phyloP scores from a whole-genome alignment of 352 stramenopile species.

The Globisporangium lucens region DNA sequence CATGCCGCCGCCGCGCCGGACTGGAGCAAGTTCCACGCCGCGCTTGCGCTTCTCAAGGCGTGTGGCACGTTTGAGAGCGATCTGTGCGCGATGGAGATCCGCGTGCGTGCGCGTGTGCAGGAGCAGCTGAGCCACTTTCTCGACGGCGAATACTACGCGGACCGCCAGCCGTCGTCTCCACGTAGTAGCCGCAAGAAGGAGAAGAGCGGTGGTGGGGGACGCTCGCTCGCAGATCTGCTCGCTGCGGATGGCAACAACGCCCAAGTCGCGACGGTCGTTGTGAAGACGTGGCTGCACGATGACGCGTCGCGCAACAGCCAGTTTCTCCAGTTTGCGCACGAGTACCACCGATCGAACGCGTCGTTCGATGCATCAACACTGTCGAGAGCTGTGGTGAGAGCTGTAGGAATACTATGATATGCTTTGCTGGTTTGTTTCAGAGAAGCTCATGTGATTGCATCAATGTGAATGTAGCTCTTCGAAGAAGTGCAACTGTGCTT shows the following conservation, averaged over 20 bases:
- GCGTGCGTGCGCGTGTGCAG: conserved; percentile 46
- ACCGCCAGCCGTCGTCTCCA: conserved; percentile 29
- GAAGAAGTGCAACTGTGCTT: conserved; percentile 42
- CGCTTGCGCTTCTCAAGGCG: conserved; percentile 56
- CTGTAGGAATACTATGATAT: neutral
- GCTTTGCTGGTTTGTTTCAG: neutral
- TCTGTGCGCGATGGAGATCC: conserved; percentile 43
- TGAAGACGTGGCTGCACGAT: conserved; percentile 51
- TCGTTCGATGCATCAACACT: conserved; percentile 17
- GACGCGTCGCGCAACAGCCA: conserved; percentile 34
- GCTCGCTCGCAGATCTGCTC: neutral
- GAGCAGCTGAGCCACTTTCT: conserved; percentile 53
- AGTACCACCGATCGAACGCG: conserved; percentile 15
- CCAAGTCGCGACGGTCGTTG: conserved; percentile 30
- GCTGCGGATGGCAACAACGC: conserved; percentile 1
- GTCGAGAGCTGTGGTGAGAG: conserved; percentile 15
- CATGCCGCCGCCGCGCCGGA: conserved; percentile 25
- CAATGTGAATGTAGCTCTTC: conserved; percentile 31
- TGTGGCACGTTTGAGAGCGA: conserved; percentile 52
- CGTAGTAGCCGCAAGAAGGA: conserved; percentile 28
- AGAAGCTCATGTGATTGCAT: neutral
- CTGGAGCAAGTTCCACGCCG: conserved; percentile 73
- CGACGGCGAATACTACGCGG: neutral
- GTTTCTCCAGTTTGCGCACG: conserved; percentile 55
- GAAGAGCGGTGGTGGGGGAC: neutral